A percentile compares a stretch with the other conserved stretches of the same genome.
Conservation (phyloP, 2,329 filamentous ascomycete genomes). For the Akanthomyces muscarius region DNA sequence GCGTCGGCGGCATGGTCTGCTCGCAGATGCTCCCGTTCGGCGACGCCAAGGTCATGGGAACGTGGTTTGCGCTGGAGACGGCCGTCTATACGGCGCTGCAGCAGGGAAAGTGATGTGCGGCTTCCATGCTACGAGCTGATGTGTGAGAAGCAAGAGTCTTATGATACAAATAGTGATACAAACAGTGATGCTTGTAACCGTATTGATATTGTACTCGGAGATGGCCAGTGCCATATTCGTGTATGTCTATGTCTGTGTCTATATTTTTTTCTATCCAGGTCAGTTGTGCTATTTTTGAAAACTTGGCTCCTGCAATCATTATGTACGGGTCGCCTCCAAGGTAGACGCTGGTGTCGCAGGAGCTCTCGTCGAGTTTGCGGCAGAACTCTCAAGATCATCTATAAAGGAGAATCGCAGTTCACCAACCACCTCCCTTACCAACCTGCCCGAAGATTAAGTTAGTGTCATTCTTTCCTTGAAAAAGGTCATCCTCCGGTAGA, state of each 20-base stretch:
- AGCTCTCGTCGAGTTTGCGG: not conserved
- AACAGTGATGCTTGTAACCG: not conserved
- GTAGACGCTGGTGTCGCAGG: not conserved
- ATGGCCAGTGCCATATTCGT: not conserved
- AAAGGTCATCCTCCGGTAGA: fast-evolving
- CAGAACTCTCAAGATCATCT: not conserved
- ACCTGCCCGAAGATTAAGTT: not conserved
- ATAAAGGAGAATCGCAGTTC: constrained; percentile 13
- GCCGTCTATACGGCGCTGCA: constrained; percentile 32
- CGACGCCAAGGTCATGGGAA: constrained; percentile 36
- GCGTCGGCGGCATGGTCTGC: constrained; percentile 50
- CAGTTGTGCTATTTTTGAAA: not conserved
- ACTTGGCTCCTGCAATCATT: not conserved
- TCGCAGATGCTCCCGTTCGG: constrained; percentile 49
- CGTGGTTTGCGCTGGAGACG: constrained; percentile 39
- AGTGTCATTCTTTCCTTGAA: not conserved
- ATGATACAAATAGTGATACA: not conserved
- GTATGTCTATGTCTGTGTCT: not conserved
- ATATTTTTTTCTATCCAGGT: not conserved
- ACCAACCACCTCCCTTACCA: constrained; percentile 12
- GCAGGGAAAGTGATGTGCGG: not conserved
- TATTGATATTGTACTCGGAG: too few relatives aligned
- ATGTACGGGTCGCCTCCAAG: not conserved
- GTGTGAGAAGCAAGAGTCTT: not conserved
- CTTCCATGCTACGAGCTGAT: too few relatives aligned